Evolutionary conservation across 768 basidiomycete genomes (phyloP).

Genomic region (Agaricus sinodeliciosus): DNA sequence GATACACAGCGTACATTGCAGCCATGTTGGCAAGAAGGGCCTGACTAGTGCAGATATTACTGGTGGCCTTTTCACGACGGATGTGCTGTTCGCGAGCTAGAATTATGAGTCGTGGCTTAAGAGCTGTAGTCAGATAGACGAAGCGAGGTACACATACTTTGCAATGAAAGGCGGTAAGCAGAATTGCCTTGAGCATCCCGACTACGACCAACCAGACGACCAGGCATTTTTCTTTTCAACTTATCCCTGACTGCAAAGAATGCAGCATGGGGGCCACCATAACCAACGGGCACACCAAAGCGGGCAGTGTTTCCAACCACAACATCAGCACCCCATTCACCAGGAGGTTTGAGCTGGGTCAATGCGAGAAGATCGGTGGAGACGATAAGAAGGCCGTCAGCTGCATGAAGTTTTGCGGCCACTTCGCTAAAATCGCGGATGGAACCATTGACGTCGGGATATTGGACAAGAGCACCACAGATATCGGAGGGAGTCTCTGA

Average conservation of each 20-base stretch:
- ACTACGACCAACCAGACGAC: constrained; percentile 87
- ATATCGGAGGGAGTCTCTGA: constrained; percentile 54
- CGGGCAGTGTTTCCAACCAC: constrained; percentile 93
- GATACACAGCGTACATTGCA: constrained; percentile 97
- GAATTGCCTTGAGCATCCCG: constrained; percentile 78
- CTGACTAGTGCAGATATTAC: constrained; percentile 97
- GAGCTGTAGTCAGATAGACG: not conserved
- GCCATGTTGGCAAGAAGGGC: constrained; percentile 99
- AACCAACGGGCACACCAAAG: constrained; percentile 96
- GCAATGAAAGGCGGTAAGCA: constrained; percentile 89
- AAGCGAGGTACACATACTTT: constrained; percentile 57
- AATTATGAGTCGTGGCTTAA: not conserved
- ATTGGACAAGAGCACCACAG: constrained; percentile 89
- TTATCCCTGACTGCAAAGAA: constrained; percentile 94
- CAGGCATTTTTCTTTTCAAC: constrained; percentile 98
- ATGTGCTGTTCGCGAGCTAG: constrained; percentile 95
- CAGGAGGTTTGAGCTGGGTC: constrained; percentile 89
- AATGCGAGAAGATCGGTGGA: constrained; percentile 92
- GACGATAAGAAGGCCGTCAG: constrained; percentile 77
- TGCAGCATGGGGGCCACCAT: constrained; percentile 94
- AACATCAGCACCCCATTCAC: constrained; percentile 98
- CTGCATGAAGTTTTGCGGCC: constrained; percentile 59
- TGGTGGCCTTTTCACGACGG: constrained; percentile 95
- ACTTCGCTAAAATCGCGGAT: constrained; percentile 69
- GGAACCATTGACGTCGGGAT: constrained; percentile 85